Evolutionary conservation across 2,329 filamentous ascomycete genomes (phyloP), one percentile per base, ranked within the genome.

Genomic region (Penicillium sp.): DNA sequence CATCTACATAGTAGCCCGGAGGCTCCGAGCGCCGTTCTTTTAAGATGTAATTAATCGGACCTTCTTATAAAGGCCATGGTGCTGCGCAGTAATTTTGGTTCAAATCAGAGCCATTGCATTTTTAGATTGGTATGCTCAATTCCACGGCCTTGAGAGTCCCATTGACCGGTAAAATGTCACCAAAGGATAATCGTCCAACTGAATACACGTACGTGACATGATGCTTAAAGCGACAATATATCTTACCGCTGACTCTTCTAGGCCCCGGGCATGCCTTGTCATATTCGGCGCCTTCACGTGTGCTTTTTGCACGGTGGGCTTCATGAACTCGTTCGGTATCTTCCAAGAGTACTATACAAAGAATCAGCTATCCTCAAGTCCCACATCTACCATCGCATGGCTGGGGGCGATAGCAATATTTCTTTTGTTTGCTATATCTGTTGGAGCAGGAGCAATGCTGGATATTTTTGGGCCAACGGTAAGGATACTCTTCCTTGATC

Each of bases 261-360:
- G 70, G 2, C 51, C 58, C 4, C 61, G 62, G 34, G 62, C 69
- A 46, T 65, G 63, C 39, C 52, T 72, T 7, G 57, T 65, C 3
- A 56, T 75, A 15, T 18, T 65, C 10, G 73, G 72, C 1, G 65
- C 70, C 5, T 66, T 62, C 7, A 58, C 64, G 1, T 63, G 62
- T 9, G 40, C 68, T 0, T 75, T 75, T 52, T 74, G 72, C 56
- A 72, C 70, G 0, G 69, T 73, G 1, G 72, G 72, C 1, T 75
- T 75, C 38, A 51, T 72, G 27, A 74, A 74, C 55, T 67, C 71
- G 1, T 75, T 74, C 38, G 71, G 71, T 4, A 56, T 73, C 0
- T 74, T 74, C 47, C 54, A 74, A 54, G 64, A 67, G 29, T 71
- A 71, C 55, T 74, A 74, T 39, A 49, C 57, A 2, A 50, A 55